A percentile compares a stretch with the other conserved stretches of the same genome.
Evolutionary conservation across 2,329 filamentous ascomycete genomes (phyloP).

Genomic region (Colletotrichum eleusines): DNA sequence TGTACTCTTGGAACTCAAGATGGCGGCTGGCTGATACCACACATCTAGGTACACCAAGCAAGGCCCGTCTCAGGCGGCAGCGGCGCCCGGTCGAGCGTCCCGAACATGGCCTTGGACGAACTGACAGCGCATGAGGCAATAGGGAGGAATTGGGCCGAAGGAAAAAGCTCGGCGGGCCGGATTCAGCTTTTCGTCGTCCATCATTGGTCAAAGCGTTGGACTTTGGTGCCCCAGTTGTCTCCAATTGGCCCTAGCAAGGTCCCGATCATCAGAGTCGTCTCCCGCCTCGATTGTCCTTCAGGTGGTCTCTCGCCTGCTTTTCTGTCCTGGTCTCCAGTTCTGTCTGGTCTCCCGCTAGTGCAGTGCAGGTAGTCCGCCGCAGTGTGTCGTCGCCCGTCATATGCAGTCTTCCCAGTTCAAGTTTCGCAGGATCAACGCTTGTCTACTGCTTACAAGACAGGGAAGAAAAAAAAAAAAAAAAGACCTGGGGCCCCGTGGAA

Average conservation of each 20-base stretch:
- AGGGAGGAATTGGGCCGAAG: constrained; percentile 9
- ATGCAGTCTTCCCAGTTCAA: background rate
- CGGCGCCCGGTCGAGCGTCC: constrained; percentile 11
- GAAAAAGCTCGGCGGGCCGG: constrained; percentile 34
- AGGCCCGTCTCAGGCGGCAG: constrained; percentile 1
- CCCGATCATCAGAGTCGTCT: constrained; percentile 18
- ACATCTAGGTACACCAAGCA: background rate
- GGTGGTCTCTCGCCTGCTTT: constrained; percentile 26
- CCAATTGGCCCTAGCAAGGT: constrained; percentile 23
- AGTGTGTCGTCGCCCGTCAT: background rate
- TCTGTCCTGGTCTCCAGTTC: background rate
- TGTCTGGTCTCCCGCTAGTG: background rate
- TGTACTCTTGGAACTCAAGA: background rate
- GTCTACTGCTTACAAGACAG: background rate
- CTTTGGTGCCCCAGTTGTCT: constrained; percentile 29
- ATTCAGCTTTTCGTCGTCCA: background rate
- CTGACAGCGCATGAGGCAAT: background rate
- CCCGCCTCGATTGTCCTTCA: background rate
- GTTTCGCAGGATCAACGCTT: background rate
- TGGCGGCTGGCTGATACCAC: background rate
- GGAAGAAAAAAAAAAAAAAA: background rate
- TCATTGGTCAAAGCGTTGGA: constrained; percentile 22
- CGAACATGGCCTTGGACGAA: constrained; percentile 8
- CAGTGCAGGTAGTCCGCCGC: background rate
- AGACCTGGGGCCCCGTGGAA: constrained; percentile 24